Evolutionary conservation across 148 eudicot species (phyloP), one percentile per base, ranked within the genome.

Genomic region (Salicornia ramosissima): DNA sequence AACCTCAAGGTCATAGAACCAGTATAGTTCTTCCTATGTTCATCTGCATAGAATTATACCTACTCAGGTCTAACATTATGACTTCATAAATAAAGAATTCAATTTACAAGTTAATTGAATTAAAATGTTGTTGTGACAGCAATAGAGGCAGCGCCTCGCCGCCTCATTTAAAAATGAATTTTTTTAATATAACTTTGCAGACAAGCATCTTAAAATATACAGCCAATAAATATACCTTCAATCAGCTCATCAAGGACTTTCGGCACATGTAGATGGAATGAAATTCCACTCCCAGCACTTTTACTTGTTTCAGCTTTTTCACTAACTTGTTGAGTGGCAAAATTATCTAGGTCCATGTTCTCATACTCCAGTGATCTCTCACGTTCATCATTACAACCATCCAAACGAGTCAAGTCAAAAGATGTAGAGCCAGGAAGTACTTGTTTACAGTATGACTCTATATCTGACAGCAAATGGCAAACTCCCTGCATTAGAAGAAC

Each of bases 331-430:
- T 88, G 86, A 68, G 67, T 75, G 67, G 73, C 85, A 62, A 77
- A 65, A 71, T 78, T 83, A 65, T 94, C 99, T 71, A 87, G 77
- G 72, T 94, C 99, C 97, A 90, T 90, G 74, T 82, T 82, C 71
- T 87, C 95, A 70, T 74, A 88, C 31, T 83, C 85, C 69, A 74
- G 46, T 71, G 70, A 69, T 74, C 85, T 74, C 78, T 79, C 80
- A 18, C 75, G 28, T 73, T 77, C 87, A 80, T 79, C 78, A 55
- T 67, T 61, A 69, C 79, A 64, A 34, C 75, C 89, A 73, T 85
- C 86, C 64, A 83, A 79, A 75, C 71, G 76, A 65, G 83, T 70
- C 66, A 82, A 79, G 61, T 86, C 89, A 78, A 81, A 84, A 15
- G 87, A 78, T 47, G 78, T 66, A 65, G 82, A 74, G 63, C 73